Evolutionary conservation across 176 grass and related monocot species (phyloP), one percentile per base, ranked within the genome.

Genomic region (Lolium perenne): DNA sequence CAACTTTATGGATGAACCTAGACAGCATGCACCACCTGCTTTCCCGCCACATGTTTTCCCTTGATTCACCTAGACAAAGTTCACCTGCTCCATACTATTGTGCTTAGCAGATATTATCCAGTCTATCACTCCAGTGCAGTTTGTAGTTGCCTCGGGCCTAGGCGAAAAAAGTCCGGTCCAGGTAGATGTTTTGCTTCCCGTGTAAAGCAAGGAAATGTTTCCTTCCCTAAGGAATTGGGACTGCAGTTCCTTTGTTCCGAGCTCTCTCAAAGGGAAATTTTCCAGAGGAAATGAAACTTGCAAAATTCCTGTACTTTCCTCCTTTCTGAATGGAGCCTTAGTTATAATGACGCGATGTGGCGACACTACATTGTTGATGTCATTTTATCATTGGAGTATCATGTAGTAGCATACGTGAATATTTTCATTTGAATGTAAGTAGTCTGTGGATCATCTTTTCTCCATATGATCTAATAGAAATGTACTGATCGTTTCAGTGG

Each of bases 401-500:
- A n/a, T 51, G 43, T 65, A 23, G 26, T 7, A 45, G 58, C 38
- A 83, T 59, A 35, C 8, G 46, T 17, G 49, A n/a, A 87, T 48
- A 68, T 75, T 70, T 71, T 88, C 25, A 7, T 82, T 51, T 67
- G 43, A 69, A 46, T 74, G 5, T 13, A 58, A 72, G 49, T 49
- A 83, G 72, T 68, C 79, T 47, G 5, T 54, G 63, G 0, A n/a
- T 40, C 20, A 8, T 91, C 32, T 18, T 77, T 62, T 71, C 26
- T 21, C 16, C 82, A 88, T 77, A 62, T 81, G 14, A 89, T 62
- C 60, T 93, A 87, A 80, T 75, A 15, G 20, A 86, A 22, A n/a
- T 88, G 18, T 69, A 43, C 75, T 86, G 53, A 10, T 41, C 10
- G 67, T 82, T 89, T 38, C 54, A 99, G 97, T 82, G 90, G 92